Base-by-base conservation (phyloP, 2,329 filamentous ascomycete genomes). In the Neonectria punicea region DNA sequence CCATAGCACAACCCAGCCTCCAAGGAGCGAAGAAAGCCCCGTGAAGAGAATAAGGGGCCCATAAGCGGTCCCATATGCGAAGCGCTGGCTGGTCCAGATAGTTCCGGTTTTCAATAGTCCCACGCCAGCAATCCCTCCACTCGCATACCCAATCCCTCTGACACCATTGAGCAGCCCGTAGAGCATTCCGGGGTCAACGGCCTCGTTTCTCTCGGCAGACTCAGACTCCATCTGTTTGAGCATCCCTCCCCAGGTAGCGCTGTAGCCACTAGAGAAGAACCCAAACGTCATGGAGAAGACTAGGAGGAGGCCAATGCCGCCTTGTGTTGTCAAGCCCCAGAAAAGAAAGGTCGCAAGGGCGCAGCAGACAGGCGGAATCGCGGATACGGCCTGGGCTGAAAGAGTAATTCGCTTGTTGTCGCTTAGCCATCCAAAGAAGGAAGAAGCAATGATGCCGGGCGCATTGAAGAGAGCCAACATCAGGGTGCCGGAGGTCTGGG, bases 241-340 rank as follows among this genome's bases (percentile, higher is more conserved):
- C n/a, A 70, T 58, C 2, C 65, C 66, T 30, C 65, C 61, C 67
- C 67, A 70, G 1, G 67, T 70, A n/a, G 67, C 66, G 53, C 67
- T 70, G 39, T 68, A 70, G 7, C 65, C 62, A 9, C 67, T 61
- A 1, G 65, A 63, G 36, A 70, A 70, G 58, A 70, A 68, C 9
- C 67, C 67, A 60, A 66, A 70, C 16, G 66, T 61, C 9, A 70
- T 20, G 3, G 66, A 60, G 25, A 70, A 70, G 20, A 66, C 14
- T 2, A 61, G 36, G 7, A 70, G 60, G 6, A 68, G 47, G 14
- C 57, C 63, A 41, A 68, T 57, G 18, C 60, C 55, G 1, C 66
- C 58, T 22, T 58, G 63, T 9, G 53, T 47, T 11, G 62, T 61
- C 30, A 68, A 39, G 8, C 67, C 67, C 67, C 67, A 70, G 20